Base-by-base conservation (phyloP, 441 rosid genomes). In the Mallotus japonicus region DNA sequence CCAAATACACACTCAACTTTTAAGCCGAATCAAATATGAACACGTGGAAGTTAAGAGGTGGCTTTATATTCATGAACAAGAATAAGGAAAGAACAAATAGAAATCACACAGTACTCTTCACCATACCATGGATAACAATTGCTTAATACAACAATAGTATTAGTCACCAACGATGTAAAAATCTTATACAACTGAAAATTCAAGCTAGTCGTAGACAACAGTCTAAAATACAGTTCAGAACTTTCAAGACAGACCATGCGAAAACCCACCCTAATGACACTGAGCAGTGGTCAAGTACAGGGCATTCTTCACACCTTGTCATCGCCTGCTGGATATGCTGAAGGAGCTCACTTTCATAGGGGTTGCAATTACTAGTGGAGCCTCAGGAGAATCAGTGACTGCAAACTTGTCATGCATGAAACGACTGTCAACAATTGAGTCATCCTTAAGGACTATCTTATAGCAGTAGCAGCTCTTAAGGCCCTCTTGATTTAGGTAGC, bases 351-450 rank as follows among this genome's bases (percentile, higher is more conserved):
- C 98, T 87, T 92, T 92, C 87, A 90, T 74, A 47, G 92, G 91
- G 12, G 98, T 95, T 22, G 99, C 99, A 77, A 95, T 91, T 77
- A 95, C 99, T 78, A 95, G 81, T 32, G 99, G 98, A 46, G 99
- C 99, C 84, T 95, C 97, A 8, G 97, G 98, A 69, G 97, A 91
- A 73, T 92, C 97, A 3, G 83, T 86, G 72, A 88, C 91, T 17
- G 98, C 98, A 81, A 84, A 92, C 83, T 92, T 92, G 78, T 95
- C 99, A 20, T 95, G 91, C 99, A 95, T 92, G 93, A 95, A 95
- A 67, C 99, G 90, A 77, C 99, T 92, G 69, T 91, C 99, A 12
- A 92, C 95, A 19, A 95, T 92, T 58, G 99, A 95, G 76, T 91
- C 99, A 66, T 92, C 95, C 64, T 89, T 89, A 5, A 82, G 93